A percentile compares a stretch with the other conserved stretches of the same genome.
Evolutionary conservation across 495 filamentous ascomycete species (phyloP).

Genomic region (Neurospora cerealis): DNA sequence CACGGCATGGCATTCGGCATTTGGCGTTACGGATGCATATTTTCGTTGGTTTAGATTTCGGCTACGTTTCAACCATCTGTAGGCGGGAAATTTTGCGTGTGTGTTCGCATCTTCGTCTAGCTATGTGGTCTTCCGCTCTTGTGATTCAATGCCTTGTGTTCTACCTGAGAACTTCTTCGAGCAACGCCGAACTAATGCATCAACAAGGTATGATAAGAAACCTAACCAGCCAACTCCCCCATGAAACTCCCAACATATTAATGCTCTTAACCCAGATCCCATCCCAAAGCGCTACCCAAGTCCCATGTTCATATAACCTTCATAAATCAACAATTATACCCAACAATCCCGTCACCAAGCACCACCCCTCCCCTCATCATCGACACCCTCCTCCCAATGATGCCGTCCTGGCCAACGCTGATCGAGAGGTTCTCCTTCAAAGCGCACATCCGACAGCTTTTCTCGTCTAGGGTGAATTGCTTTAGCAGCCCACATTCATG

Average conservation of each 20-base stretch:
- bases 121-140: neutral
- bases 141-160: neutral
- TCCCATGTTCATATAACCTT: neutral
- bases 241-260: neutral
- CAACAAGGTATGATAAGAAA: neutral
- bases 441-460: neutral
- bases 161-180: neutral
- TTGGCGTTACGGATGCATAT: neutral
- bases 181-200: neutral
- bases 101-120: neutral
- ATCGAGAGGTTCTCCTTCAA: constrained; percentile 27
- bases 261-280: neutral
- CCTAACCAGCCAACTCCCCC: neutral
- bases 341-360: constrained; percentile 36
- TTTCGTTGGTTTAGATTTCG: neutral
- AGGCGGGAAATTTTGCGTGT: neutral
- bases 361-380: constrained; percentile 20
- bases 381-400: constrained; percentile 38
- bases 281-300: neutral
- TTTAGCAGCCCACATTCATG: constrained; percentile 25
- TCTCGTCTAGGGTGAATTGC: constrained; percentile 15
- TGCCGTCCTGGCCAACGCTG: constrained; percentile 31
- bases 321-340: constrained; percentile 25
- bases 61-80: neutral
- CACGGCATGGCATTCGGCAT: neutral